Percentiles rank a stretch among this genome's conserved stretches.
Evolutionary conservation across 345 rosid genomes (phyloP).

Genomic region (Toxicodendron radicans): DNA sequence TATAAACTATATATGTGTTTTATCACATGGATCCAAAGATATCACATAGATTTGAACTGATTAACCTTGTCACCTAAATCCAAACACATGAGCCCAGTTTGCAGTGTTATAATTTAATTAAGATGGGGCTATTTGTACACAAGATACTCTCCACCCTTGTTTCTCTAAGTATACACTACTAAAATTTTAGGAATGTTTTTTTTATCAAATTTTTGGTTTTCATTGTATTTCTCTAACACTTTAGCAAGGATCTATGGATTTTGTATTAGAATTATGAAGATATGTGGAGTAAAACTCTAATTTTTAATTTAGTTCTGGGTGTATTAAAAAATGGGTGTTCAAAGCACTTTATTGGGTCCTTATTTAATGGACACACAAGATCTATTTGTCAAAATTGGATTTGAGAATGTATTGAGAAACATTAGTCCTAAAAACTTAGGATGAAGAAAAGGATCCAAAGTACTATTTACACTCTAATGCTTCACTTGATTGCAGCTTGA

Average conservation of each 20-base stretch:
- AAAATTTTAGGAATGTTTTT: too few species aligned
- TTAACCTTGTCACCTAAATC: constrained; percentile 7
- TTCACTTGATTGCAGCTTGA: constrained; percentile 65
- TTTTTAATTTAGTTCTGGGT: too few species aligned
- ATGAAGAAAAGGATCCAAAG: not conserved
- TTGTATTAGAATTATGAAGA: too few species aligned
- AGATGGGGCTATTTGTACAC: not conserved
- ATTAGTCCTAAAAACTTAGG: not conserved
- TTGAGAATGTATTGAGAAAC: not conserved
- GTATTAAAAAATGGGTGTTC: too few species aligned
- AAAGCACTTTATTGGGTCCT: too few species aligned
- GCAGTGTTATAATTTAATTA: not conserved
- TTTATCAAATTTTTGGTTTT: too few species aligned
- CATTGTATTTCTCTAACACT: too few species aligned
- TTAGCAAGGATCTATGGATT: too few species aligned
- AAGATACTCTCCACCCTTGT: not conserved
- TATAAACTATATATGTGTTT: not conserved
- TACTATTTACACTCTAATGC: constrained; percentile 15
- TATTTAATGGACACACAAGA: not conserved
- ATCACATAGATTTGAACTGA: not conserved
- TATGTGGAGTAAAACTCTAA: too few species aligned
- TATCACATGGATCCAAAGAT: not conserved
- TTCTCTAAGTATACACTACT: too few species aligned
- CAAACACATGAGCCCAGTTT: not conserved
- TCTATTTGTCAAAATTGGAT: not conserved